Conservation (phyloP, 129 eudicot genomes). For the Kitagawia praeruptora region DNA sequence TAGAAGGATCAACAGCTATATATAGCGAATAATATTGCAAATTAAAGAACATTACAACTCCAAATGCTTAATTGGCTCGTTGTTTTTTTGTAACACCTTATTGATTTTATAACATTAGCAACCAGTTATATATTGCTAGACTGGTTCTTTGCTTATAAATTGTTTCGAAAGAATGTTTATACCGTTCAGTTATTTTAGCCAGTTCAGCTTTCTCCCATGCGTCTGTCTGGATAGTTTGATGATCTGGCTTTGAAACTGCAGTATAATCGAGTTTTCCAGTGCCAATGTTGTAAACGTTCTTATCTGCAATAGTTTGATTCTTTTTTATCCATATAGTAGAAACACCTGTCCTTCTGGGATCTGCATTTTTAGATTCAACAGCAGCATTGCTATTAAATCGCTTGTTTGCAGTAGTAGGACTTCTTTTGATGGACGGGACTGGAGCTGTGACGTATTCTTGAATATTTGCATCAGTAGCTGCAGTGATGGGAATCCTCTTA, state of each 20-base stretch:
- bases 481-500: slow-evolving; percentile 9
- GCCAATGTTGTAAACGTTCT: slow-evolving; percentile 12
- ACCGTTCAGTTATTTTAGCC: slow-evolving; percentile 44
- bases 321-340: slow-evolving; percentile 24
- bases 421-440: slow-evolving; percentile 22
- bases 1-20: neutral
- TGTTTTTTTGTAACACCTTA: neutral
- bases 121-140: neutral
- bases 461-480: slow-evolving; percentile 12
- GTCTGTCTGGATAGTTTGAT: slow-evolving; percentile 34
- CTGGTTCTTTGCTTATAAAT: neutral
- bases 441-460: slow-evolving; percentile 22
- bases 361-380: slow-evolving; percentile 7
- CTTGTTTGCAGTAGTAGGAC: slow-evolving; percentile 17
- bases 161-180: slow-evolving; percentile 1
- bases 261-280: slow-evolving; percentile 20
- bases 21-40: neutral
- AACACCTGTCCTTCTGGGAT: slow-evolving; percentile 7
- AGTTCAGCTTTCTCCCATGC: slow-evolving; percentile 59
- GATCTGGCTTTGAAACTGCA: slow-evolving; percentile 9
- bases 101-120: neutral
- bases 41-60: neutral
- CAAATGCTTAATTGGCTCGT: neutral
- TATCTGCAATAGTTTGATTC: slow-evolving; percentile 23
- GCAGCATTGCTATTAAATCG: slow-evolving; percentile 7